These are phyloP conservation scores for Pleurostoma richardsiae DNA, from an alignment of 2,329 filamentous ascomycete species.

Conservation along the genomic window DNA sequence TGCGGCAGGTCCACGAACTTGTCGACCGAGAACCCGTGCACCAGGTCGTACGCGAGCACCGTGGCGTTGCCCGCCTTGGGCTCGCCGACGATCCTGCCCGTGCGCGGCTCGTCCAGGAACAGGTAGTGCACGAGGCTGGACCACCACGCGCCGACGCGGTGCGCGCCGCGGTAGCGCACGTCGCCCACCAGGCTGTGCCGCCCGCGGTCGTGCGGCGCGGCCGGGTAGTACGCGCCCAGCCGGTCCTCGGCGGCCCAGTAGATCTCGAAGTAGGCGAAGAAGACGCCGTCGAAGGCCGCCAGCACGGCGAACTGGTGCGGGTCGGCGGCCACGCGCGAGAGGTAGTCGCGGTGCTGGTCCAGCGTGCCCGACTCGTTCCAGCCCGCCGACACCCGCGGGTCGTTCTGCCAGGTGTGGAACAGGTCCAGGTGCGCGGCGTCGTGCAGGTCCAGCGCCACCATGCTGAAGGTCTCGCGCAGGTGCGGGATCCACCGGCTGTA, in stretches of 20 bases:
- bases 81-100: constrained; percentile 58
- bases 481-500: constrained; percentile 79
- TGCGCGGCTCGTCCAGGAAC: constrained; percentile 57
- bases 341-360: constrained; percentile 69
- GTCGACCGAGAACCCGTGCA: constrained; percentile 67
- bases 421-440: constrained; percentile 60
- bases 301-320: constrained; percentile 67
- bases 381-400: constrained; percentile 72
- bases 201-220: constrained; percentile 52
- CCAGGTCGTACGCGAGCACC: constrained; percentile 69
- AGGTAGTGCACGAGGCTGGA: constrained; percentile 58
- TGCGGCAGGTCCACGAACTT: constrained; percentile 69
- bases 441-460: constrained; percentile 66
- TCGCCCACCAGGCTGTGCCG: constrained; percentile 55
- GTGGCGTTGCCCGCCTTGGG: constrained; percentile 66
- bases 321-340: constrained; percentile 63
- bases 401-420: constrained; percentile 80
- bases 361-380: constrained; percentile 77
- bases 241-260: constrained; percentile 67
- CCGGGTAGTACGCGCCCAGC: constrained; percentile 50
- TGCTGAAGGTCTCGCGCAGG: constrained; percentile 70
- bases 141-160: constrained; percentile 59
- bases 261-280: constrained; percentile 75
- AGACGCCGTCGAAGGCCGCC: constrained; percentile 64
- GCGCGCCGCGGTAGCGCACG: constrained; percentile 53